Base-by-base conservation (phyloP, 176 grass and related monocot species). In the Oryza nivara region DNA sequence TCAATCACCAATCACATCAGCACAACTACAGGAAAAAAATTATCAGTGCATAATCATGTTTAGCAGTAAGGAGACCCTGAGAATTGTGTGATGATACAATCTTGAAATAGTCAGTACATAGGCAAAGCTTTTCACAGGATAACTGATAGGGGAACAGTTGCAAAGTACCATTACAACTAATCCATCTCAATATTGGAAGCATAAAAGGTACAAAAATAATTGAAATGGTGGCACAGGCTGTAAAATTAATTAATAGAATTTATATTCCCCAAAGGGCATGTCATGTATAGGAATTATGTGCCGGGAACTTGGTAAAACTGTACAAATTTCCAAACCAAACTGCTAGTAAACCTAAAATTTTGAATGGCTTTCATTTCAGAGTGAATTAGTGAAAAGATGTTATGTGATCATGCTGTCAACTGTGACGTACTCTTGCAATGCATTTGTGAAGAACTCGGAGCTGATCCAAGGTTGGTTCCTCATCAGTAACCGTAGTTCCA, bases 361-460 rank as follows among this genome's bases (percentile, higher is more conserved):
- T 28, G 28, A 43, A 85, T 56, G 12, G 8, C 68, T 81, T 76
- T 54, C 41, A 76, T 82, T 85, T 46, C 66, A 9, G 25, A 65
- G 16, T 36, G 64, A 71, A 89, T 1, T 2, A 35, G 30, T 67
- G 54, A 52, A 71, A 85, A 40, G 23, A 44, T 65, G 0, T 66
- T 67, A 89, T 61, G 19, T 60, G 26, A 74, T 46, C 16, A 70
- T 40, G 43, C 2, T 82, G 79, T 4, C 5, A 82, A 41, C 16
- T 86, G 84, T 86, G 46, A 49, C 88, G 68, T 81, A 98, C 95
- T 89, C 86, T 95, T 77, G 85, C 85, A 66, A 98, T 95, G 70
- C 95, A 98, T 90, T 87, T 98, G 86, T 98, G 92, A 74, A 98
- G 92, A 85, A 89, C 47, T 65, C 83, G 84, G 68, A 98, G 91